Evolutionary conservation across 352 stramenopile species (phyloP), one percentile per base, ranked within the genome.

Genomic region (Blastocystis hominis): DNA sequence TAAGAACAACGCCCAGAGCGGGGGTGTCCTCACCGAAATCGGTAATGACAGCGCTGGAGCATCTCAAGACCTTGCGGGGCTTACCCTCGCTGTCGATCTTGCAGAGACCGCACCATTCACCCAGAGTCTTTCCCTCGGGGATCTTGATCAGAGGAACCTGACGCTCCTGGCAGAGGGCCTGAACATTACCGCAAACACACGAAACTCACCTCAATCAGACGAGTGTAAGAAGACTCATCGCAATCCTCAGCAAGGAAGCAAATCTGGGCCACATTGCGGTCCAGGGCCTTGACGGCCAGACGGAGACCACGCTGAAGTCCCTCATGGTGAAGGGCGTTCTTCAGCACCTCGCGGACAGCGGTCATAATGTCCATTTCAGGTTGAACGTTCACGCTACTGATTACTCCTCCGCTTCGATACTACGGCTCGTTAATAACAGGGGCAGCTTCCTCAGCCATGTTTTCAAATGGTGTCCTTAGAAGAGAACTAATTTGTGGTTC

Each of bases 171-270:
- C 94, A 97, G 86, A 97, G 91, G 20, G 89, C 89, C 63, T 89
- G 46, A 24, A 42, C 30, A 46, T 72, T 6, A 72, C 34, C 0
- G 1, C 36, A 80, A 72, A 10, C 5, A 17, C 15, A 0, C 42
- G 15, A 13, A 36, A 50, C 79, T 17, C 36, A 88, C 63, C 75
- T 88, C 95, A 89, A 99, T 96, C 89, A 99, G 93, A 92, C 98
- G 98, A 90, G 95, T 97, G 95, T 99, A 99, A 91, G 97, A 97
- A 66, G 95, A 95, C 91, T 99, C 97, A 91, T 99, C 97, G 93
- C 97, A 99, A 93, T 99, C 95, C 91, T 98, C 97, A 88, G 96
- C 94, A 63, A 99, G 94, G 91, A 95, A 98, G 93, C 97, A 99
- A 66, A 99, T 93, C 89, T 96, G 95, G 56, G 96, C 97, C 78